A percentile compares a stretch with the other conserved stretches of the same genome.
Evolutionary conservation across 2,329 filamentous ascomycete species (phyloP).

Genomic region (Esteya vermicola): DNA sequence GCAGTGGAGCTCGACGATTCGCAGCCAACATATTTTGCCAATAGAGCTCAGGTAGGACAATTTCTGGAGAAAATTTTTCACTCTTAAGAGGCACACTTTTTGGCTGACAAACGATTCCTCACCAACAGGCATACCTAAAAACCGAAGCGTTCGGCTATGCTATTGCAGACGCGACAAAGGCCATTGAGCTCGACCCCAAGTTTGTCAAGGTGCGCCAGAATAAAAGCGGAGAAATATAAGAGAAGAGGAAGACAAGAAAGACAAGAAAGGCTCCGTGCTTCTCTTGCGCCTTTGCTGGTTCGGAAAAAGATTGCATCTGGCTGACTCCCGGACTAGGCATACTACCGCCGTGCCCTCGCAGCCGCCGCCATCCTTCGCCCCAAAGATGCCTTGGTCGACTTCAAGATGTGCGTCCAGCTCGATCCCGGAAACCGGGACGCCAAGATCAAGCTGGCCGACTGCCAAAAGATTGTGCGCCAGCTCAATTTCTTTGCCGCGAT

Average conservation of each 20-base stretch:
- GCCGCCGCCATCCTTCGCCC: conserved; percentile 84
- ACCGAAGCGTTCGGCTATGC: conserved; percentile 91
- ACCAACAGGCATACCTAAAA: conserved; percentile 72
- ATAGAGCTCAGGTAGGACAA: conserved; percentile 82
- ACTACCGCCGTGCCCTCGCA: conserved; percentile 84
- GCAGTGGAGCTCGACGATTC: conserved; percentile 74
- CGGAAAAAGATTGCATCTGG: no score
- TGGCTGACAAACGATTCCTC: no score
- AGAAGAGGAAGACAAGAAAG: background rate
- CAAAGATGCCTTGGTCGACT: conserved; percentile 79
- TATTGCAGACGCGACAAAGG: conserved; percentile 78
- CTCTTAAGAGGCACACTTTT: no score
- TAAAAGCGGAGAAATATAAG: background rate
- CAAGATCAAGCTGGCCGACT: conserved; percentile 79
- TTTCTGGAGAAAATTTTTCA: no score
- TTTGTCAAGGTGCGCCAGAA: conserved; percentile 67
- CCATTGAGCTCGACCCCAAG: conserved; percentile 74
- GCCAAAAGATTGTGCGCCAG: conserved; percentile 86
- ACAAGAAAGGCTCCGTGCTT: no score
- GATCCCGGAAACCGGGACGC: conserved; percentile 83
- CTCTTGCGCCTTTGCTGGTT: no score
- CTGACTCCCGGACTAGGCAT: conserved; percentile 67
- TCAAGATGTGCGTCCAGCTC: conserved; percentile 77
- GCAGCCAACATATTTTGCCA: conserved; percentile 84
- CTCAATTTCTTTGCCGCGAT: conserved; percentile 91